These are phyloP conservation scores for Pleurotus tuber-regium DNA, from an alignment of 768 basidiomycete species.

Conservation along the genomic window DNA sequence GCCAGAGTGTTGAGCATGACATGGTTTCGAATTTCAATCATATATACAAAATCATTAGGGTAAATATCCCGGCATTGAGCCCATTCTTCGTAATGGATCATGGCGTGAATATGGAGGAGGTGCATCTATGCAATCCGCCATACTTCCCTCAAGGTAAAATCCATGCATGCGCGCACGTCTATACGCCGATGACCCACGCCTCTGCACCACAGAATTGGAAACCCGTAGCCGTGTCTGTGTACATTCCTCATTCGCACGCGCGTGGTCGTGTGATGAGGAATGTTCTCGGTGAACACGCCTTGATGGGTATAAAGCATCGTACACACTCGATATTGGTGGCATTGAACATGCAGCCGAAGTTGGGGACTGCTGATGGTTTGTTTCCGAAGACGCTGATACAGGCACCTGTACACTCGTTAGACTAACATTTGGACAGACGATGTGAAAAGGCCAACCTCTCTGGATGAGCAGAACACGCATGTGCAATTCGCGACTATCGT, in stretches of 20 bases:
- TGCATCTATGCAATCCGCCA: not conserved
- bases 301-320: constrained; percentile 7
- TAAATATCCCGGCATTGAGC: not conserved
- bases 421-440: not conserved
- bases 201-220: not conserved
- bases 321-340: constrained; percentile 2
- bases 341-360: not conserved
- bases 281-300: not conserved
- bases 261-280: not conserved
- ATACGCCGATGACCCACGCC: not conserved
- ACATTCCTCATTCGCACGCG: no score
- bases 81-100: constrained; percentile 1
- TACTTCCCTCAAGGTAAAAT: not conserved
- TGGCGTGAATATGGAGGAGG: not conserved
- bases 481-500: not conserved
- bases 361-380: not conserved
- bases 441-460: not conserved
- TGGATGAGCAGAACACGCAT: not conserved
- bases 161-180: not conserved
- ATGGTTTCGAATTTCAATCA: not conserved
- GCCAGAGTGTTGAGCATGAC: no score
- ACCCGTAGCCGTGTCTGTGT: no score
- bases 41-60: not conserved
- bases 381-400: not conserved
- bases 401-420: not conserved